Evolutionary conservation across 345 rosid species (phyloP).

Genomic region (Cardamine chenopodiifolia): DNA sequence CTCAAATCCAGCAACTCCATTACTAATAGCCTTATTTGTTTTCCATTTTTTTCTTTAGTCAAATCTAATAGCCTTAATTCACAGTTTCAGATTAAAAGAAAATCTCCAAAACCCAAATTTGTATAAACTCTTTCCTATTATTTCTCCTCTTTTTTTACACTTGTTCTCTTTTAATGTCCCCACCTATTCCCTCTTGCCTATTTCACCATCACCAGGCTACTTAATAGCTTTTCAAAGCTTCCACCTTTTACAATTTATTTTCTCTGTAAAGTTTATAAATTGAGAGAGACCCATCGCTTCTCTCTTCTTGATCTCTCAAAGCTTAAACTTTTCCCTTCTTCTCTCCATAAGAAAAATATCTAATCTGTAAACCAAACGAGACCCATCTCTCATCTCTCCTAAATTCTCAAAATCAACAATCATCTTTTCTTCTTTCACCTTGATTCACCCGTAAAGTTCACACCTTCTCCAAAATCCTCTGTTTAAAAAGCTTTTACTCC

Average conservation of each 20-base stretch:
- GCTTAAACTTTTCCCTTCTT: conserved; percentile 12
- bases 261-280: conserved; percentile 26
- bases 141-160: background rate
- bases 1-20: conserved; percentile 39
- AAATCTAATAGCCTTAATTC: background rate
- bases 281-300: conserved; percentile 21
- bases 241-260: background rate
- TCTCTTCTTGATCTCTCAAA: conserved; percentile 43
- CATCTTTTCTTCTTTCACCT: background rate
- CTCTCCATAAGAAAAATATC: background rate
- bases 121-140: background rate
- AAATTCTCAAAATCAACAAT: background rate
- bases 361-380: conserved; percentile 17
- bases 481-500: background rate
- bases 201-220: conserved; percentile 39
- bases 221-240: conserved; percentile 6
- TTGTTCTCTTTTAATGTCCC: conserved; percentile 23
- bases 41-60: background rate
- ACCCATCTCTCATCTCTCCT: conserved; percentile 7
- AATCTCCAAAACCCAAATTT: conserved; percentile 22
- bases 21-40: background rate
- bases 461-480: conserved; percentile 17
- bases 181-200: conserved; percentile 14
- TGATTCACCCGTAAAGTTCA: conserved; percentile 12
- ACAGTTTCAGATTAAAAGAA: conserved; percentile 1